A percentile compares a stretch with the other conserved stretches of the same genome.
phyloP scores from a whole-genome alignment of 1,284 basidiomycete genomes.

The Cutaneotrichosporon sp. region DNA sequence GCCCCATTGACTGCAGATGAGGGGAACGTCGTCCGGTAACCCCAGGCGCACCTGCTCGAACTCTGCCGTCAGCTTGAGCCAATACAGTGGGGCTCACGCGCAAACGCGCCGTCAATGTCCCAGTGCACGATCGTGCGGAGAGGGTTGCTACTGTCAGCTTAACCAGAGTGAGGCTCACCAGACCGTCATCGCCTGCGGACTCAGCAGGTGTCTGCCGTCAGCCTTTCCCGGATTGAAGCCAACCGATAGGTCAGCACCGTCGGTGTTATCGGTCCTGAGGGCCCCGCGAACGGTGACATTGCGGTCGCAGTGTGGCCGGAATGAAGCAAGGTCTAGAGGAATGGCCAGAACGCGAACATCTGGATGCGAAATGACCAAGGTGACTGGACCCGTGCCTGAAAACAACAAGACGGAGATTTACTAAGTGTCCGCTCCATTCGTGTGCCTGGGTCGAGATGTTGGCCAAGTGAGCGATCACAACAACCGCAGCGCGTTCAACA shows the following conservation, averaged over 20 bases:
- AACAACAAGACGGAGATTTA: not conserved
- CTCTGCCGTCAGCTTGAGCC: conserved; percentile 48
- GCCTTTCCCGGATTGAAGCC: not conserved
- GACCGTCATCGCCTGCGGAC: conserved; percentile 45
- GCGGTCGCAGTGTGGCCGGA: not conserved
- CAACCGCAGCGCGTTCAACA: not conserved
- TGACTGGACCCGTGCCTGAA: conserved; percentile 7
- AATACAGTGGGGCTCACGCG: conserved; percentile 50
- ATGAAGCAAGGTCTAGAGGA: not conserved
- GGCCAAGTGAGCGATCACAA: not conserved
- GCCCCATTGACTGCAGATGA: conserved; percentile 93
- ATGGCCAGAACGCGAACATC: not conserved
- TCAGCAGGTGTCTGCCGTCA: conserved; percentile 41
- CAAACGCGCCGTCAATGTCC: conserved; percentile 91
- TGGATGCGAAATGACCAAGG: not conserved
- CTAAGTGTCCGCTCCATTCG: not conserved
- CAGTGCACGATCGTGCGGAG: conserved; percentile 72
- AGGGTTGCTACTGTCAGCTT: conserved; percentile 36
- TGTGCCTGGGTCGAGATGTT: not conserved
- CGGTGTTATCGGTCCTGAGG: not conserved
- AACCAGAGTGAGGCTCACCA: conserved; percentile 28
- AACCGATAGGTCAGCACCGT: conserved; percentile 18
- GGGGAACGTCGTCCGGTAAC: conserved; percentile 67
- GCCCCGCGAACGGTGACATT: conserved; percentile 6
- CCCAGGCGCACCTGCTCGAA: conserved; percentile 84